A percentile compares a stretch with the other conserved stretches of the same genome.
These are phyloP conservation scores for Hypoxylon sp. DNA, from an alignment of 2,329 filamentous ascomycete species.

Conservation along the genomic window DNA sequence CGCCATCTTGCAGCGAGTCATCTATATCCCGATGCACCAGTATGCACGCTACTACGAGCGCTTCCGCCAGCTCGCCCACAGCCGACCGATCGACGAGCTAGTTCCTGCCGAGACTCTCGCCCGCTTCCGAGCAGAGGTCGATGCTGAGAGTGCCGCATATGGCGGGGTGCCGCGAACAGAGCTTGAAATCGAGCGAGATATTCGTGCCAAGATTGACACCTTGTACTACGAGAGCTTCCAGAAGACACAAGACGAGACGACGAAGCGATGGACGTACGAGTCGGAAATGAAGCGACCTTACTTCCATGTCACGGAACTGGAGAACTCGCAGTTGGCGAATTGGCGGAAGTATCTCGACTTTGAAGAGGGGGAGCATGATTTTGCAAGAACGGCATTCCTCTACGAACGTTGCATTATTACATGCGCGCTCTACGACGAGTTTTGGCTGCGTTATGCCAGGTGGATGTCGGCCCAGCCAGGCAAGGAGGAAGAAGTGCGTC, in stretches of 20 bases:
- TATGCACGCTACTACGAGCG: slow-evolving; percentile 95
- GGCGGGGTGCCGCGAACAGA: slow-evolving; percentile 68
- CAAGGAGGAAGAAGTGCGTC: slow-evolving; percentile 89
- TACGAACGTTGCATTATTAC: slow-evolving; percentile 95
- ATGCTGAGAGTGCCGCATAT: slow-evolving; percentile 66
- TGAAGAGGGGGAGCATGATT: slow-evolving; percentile 86
- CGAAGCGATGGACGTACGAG: slow-evolving; percentile 93
- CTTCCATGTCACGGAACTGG: slow-evolving; percentile 94
- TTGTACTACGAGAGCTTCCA: slow-evolving; percentile 84
- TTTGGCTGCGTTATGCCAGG: slow-evolving; percentile 95
- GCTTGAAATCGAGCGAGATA: slow-evolving; percentile 81
- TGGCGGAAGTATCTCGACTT: slow-evolving; percentile 98
- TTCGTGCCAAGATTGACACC: slow-evolving; percentile 80
- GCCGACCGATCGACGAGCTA: slow-evolving; percentile 76
- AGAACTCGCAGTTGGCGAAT: slow-evolving; percentile 83
- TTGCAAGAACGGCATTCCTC: slow-evolving; percentile 77
- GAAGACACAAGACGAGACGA: slow-evolving; percentile 84
- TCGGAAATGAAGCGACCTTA: slow-evolving; percentile 95
- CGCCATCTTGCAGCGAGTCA: slow-evolving; percentile 80
- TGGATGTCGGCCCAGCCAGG: slow-evolving; percentile 87
- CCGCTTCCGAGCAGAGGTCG: slow-evolving; percentile 76
- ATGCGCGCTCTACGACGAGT: slow-evolving; percentile 94
- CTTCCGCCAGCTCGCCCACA: slow-evolving; percentile 80
- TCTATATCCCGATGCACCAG: slow-evolving; percentile 93
- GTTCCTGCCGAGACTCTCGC: slow-evolving; percentile 73